Base-by-base conservation (phyloP, 805 yeast genomes). In the Ogataea pini region DNA sequence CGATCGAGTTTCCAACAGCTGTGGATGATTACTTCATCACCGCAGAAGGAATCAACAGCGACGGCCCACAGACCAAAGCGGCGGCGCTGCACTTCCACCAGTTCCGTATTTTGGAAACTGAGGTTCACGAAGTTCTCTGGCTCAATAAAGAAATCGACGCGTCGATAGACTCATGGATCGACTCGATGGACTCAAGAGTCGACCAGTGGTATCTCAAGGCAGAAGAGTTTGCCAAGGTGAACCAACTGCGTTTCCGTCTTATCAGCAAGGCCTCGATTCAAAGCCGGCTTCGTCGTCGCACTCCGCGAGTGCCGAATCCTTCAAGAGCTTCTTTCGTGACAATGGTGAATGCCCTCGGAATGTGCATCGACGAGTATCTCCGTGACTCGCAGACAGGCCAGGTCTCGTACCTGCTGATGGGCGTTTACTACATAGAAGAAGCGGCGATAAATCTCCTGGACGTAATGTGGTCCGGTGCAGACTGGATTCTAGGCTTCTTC, bases 111-210 rank as follows among this genome's bases (percentile, higher is more conserved):
- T 47, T 28, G 19, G 56, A 52, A 24, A 52, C 45, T 24, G 56
- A 52, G 37, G 54, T 50, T 6, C 50, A 52, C 36, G 54, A 52
- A 24, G 56, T 52, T 7, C 31, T 52, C 18, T 52, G 56, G 56
- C 32, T 44, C 9, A 38, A 47, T 22, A 45, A 44, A 19, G 52
- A 52, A 8, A 24, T 45, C 12, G 34, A 39, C 27, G 32, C 40
- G 27, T 8, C 46, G 14, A 18, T 50, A 7, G 51, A 49, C 8
- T 43, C 14, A 14, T 52, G 56, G 56, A 29, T 44, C 3, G 48
- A 44, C 13, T 13, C 46, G 6, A 50, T 52, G 54, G 54, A 50
- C 12, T 19, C 40, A n/a, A 50, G 41, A n/a, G 36, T 47, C 17
- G 54, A 50, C 7, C 40, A 36, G 28, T 52, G 56, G 56, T 44